Evolutionary conservation across 2,329 filamentous ascomycete species (phyloP), one percentile per base, ranked within the genome.

Genomic region (Trichoderma semiorbis): DNA sequence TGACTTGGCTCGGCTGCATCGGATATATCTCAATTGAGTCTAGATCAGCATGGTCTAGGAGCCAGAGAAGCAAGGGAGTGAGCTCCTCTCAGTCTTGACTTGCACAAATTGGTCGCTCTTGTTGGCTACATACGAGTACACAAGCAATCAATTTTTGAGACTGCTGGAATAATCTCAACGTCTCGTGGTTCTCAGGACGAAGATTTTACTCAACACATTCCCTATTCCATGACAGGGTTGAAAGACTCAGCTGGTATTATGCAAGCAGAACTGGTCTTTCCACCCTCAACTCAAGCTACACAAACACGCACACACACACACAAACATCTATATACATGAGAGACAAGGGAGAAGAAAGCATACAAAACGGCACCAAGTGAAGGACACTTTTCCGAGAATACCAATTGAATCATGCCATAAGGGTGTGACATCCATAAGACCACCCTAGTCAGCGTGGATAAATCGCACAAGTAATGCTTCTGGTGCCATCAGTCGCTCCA

Each of bases 1-100:
- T 14, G 57, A 62, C 39, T 69, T 34, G 28, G 66, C 66, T 61
- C 57, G 55, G 66, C 55, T 53, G 66, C 39, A 39, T 69, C 66
- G 36, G 57, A 69, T 53, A 62, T 36, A 47, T 62, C 57, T 69
- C 30, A 34, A 50, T 62, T 18, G 24, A 28, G 66, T n/a, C 57
- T 62, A 62, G 55, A 21, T 53, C 57, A 24, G 39, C 39, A 50
- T 50, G 21, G 18, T 28, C 34, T 7, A 2, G 39, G 39, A 53
- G 26, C 60, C 26, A 21, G 39, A 36, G 6, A 50, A 53, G 39
- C 57, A 43, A 61, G n/a, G 28, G 55, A 69, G n/a, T 24, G 47
- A 47, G 8, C 34, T 62, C 36, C 28, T n/a, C 14, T 43, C n/a
- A 36, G 30, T 58, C 32, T 36, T 34, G 47, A 36, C 32, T 24